Conservation (phyloP, 2,329 filamentous ascomycete genomes). For the Claviceps arundinis region DNA sequence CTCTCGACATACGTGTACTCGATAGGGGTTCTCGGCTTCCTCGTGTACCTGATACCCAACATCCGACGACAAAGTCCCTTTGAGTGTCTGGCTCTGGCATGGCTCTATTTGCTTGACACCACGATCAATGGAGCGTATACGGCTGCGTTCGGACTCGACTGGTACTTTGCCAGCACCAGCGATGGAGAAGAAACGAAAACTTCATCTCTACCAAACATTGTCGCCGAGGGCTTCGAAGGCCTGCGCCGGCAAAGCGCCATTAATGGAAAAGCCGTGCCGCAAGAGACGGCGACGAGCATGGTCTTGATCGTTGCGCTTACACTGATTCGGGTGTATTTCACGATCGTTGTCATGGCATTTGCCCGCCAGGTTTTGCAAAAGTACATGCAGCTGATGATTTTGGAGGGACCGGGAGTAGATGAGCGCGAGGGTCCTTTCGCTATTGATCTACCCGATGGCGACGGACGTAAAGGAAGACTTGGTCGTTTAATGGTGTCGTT, state of each 20-base stretch:
- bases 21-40: slow-evolving; percentile 52
- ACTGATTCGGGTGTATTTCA: slow-evolving; percentile 68
- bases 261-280: slow-evolving; percentile 29
- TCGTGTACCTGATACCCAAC: slow-evolving; percentile 61
- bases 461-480: slow-evolving; percentile 65
- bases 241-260: slow-evolving; percentile 20
- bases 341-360: slow-evolving; percentile 70
- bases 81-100: slow-evolving; percentile 68
- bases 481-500: slow-evolving; percentile 68
- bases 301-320: slow-evolving; percentile 62
- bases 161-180: slow-evolving; percentile 60
- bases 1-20: slow-evolving; percentile 89
- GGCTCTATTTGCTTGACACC: slow-evolving; percentile 74
- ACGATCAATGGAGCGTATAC: slow-evolving; percentile 74
- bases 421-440: slow-evolving; percentile 55
- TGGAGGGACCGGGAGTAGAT: slow-evolving; percentile 34
- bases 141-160: slow-evolving; percentile 64
- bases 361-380: slow-evolving; percentile 64
- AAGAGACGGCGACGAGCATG: slow-evolving; percentile 60
- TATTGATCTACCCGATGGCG: slow-evolving; percentile 54
- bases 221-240: slow-evolving; percentile 20
- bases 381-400: slow-evolving; percentile 35
- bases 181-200: slow-evolving; percentile 19
- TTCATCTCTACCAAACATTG: slow-evolving; percentile 12
- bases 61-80: slow-evolving; percentile 68